Percentiles rank a stretch among this genome's conserved stretches.
These are phyloP conservation scores for Adansonia madagascariensis DNA, from an alignment of 441 rosid species.

Conservation along the genomic window DNA sequence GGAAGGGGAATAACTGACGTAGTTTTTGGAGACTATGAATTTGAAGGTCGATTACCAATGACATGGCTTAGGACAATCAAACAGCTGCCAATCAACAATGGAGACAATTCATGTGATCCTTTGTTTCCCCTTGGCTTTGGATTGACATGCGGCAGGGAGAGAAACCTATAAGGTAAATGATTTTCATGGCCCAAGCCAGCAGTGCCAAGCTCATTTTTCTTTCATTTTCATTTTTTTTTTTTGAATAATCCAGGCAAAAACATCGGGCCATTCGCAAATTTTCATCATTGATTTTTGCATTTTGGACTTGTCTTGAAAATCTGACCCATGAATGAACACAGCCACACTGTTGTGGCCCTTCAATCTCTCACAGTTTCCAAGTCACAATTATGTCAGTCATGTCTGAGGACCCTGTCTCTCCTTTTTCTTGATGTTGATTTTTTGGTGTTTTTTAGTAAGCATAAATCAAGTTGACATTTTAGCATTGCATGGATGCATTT, in stretches of 20 bases:
- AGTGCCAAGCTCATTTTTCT: background rate
- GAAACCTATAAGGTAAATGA: background rate
- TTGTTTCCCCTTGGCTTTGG: constrained; percentile 77
- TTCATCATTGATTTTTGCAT: background rate
- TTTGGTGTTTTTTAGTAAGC: constrained; percentile 16
- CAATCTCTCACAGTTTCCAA: constrained; percentile 23
- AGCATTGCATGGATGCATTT: background rate
- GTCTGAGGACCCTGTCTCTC: constrained; percentile 8
- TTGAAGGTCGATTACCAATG: constrained; percentile 67
- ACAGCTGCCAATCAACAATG: constrained; percentile 56
- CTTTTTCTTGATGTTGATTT: constrained; percentile 17
- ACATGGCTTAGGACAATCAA: constrained; percentile 67
- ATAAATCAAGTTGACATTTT: constrained; percentile 6
- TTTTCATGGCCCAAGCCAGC: no score
- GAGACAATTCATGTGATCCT: constrained; percentile 60
- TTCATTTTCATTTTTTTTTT: background rate
- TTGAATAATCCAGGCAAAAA: background rate
- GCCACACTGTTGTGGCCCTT: background rate
- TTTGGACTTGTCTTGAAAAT: background rate
- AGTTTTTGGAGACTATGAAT: constrained; percentile 21
- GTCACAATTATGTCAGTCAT: constrained; percentile 8
- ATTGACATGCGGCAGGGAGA: constrained; percentile 32
- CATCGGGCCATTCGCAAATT: background rate
- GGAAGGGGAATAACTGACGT: constrained; percentile 51
- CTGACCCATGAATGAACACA: constrained; percentile 18